These are phyloP conservation scores for Fallopia convolvulus DNA, from an alignment of 148 eudicot species.

Conservation along the genomic window DNA sequence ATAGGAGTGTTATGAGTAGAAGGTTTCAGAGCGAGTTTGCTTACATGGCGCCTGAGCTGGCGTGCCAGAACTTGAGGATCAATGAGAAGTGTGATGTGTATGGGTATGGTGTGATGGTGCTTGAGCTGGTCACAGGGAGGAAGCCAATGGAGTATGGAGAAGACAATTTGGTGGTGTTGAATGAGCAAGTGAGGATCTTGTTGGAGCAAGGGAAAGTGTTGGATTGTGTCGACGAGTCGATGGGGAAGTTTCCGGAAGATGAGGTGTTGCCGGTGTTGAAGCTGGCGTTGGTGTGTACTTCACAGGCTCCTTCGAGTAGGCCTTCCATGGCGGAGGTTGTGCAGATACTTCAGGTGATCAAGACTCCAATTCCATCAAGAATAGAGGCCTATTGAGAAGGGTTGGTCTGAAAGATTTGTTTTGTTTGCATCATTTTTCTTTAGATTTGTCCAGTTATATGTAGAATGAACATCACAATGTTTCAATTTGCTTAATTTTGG, in stretches of 20 bases:
- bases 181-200: conserved; percentile 63
- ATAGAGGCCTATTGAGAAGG: conserved; percentile 29
- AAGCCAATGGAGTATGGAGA: conserved; percentile 81
- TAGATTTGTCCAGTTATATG: background rate
- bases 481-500: background rate
- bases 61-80: conserved; percentile 79
- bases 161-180: conserved; percentile 63
- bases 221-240: conserved; percentile 68
- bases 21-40: conserved; percentile 78
- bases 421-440: background rate
- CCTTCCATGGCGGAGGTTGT: conserved; percentile 95
- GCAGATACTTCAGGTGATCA: conserved; percentile 88
- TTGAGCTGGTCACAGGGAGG: conserved; percentile 79
- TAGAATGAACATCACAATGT: background rate
- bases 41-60: conserved; percentile 85
- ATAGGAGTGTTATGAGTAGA: conserved; percentile 43
- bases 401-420: conserved; percentile 1
- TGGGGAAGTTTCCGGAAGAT: conserved; percentile 74
- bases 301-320: conserved; percentile 90
- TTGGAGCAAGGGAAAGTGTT: conserved; percentile 70
- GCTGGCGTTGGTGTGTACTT: conserved; percentile 89
- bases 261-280: conserved; percentile 83
- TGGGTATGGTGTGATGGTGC: conserved; percentile 75
- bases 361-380: conserved; percentile 66
- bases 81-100: conserved; percentile 90